Conservation (phyloP, 768 basidiomycete species). For the Hypsizygus marmoreus region DNA sequence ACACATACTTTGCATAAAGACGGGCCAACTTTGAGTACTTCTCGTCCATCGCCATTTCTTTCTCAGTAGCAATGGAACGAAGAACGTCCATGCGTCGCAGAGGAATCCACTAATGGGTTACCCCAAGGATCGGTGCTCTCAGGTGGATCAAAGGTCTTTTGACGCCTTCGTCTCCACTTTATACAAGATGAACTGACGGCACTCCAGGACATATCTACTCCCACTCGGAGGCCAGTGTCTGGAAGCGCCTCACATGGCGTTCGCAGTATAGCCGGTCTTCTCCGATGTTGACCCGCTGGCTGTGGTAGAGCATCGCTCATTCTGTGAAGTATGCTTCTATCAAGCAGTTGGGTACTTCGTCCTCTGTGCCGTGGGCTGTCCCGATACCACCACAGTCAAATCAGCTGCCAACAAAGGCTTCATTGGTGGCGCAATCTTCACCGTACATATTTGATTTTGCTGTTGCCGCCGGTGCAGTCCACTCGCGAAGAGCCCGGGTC, state of each 20-base stretch:
- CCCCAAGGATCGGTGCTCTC: too few species aligned
- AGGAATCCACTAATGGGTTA: too few species aligned
- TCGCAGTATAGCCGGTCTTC: neutral
- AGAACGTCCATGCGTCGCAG: too few species aligned
- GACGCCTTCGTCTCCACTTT: too few species aligned
- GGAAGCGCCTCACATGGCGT: too few species aligned
- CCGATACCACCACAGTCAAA: slow-evolving; percentile 2
- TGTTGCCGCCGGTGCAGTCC: slow-evolving; percentile 1
- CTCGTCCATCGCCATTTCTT: too few species aligned
- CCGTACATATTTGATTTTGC: slow-evolving; percentile 17
- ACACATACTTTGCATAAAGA: too few species aligned
- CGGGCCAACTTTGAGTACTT: too few species aligned
- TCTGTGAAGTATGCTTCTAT: slow-evolving; percentile 23
- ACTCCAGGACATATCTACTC: neutral
- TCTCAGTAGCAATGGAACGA: too few species aligned
- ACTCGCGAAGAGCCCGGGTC: neutral
- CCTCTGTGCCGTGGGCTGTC: slow-evolving; percentile 3
- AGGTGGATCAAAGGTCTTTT: too few species aligned
- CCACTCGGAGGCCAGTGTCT: too few species aligned
- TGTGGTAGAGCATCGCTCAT: slow-evolving; percentile 19
- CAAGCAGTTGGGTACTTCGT: slow-evolving; percentile 12
- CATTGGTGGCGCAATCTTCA: slow-evolving; percentile 20
- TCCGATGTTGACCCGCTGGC: slow-evolving; percentile 11
- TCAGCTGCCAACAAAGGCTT: slow-evolving; percentile 11
- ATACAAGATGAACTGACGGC: too few species aligned